Evolutionary conservation across 208 protist genomes (phyloP), one percentile per base, ranked within the genome.

Genomic region (Crithidia acanthocephali): DNA sequence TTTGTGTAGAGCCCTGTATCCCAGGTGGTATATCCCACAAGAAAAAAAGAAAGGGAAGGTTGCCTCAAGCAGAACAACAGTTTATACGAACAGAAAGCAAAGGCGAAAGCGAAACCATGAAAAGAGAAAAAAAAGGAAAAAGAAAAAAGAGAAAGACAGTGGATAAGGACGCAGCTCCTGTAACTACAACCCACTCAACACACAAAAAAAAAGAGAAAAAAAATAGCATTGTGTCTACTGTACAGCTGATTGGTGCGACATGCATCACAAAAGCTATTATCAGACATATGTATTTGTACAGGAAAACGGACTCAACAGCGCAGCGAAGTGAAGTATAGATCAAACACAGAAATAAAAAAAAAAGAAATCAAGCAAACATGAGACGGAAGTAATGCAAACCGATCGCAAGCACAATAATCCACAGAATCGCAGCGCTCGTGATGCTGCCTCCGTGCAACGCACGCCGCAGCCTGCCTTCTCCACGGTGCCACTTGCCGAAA

Each of bases 301-400:
- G 25, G 13, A 18, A 18, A 35, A 23, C 2, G 51, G 30, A 10
- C 8, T 27, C 37, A 42, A 42, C 9, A n/a, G n/a, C n/a, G n/a
- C n/a, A n/a, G n/a, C n/a, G 37, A 42, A 42, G 13, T 42, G 13
- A 42, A 42, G 37, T 15, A 42, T 42, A 6, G 37, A 42, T 13
- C 37, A n/a, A n/a, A n/a, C n/a, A n/a, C n/a, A n/a, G n/a, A n/a
- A n/a, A 62, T 53, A 62, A 22, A 20, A 55, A 9, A n/a, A 20
- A 27, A 27, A 53, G 18, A 70, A 4, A 42, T 18, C 44, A 63
- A 25, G n/a, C 32, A 35, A 89, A 91, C 15, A 98, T 82, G 1
- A 95, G 96, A 53, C 97, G 79, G 10, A 98, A 98, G 68, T 98
- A 99, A 51, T 88, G 73, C 80, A 99, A 99, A 1, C 99, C 82